Conservation (phyloP, 768 basidiomycete genomes). For the Cyclocybe cylindracea region DNA sequence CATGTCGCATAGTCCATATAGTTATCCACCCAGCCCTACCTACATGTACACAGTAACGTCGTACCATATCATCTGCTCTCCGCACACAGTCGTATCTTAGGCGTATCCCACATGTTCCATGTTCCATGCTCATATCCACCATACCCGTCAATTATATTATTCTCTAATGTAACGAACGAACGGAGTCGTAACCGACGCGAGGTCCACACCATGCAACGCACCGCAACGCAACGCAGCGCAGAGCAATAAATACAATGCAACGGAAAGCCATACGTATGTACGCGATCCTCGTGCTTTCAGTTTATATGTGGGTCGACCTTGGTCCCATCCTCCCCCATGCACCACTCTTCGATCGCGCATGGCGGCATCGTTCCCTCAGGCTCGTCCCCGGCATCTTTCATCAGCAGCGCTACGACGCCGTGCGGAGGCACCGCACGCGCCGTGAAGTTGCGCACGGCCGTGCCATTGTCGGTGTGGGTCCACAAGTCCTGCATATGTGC, state of each 20-base stretch:
- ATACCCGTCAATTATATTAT: constrained; percentile 5
- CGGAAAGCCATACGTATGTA: too few relatives aligned
- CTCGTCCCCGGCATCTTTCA: constrained; percentile 69
- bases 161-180: constrained; percentile 8
- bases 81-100: too few relatives aligned
- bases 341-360: constrained; percentile 59
- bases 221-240: not conserved
- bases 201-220: too few relatives aligned
- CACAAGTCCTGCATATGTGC: constrained; percentile 76
- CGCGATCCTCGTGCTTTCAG: too few relatives aligned
- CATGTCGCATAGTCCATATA: not conserved
- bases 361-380: constrained; percentile 57
- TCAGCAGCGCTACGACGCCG: constrained; percentile 66
- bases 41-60: not conserved
- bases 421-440: constrained; percentile 58
- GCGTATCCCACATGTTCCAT: constrained; percentile 2
- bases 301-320: constrained; percentile 14
- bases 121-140: constrained; percentile 1
- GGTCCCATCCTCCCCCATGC: constrained; percentile 61
- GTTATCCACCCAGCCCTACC: not conserved
- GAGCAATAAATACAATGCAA: not conserved
- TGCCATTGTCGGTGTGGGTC: constrained; percentile 72
- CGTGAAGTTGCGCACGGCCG: constrained; percentile 59
- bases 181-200: not conserved
- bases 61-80: not conserved